Evolutionary conservation across 2,329 filamentous ascomycete species (phyloP), one percentile per base, ranked within the genome.

Genomic region (Allantophomopsis cytisporea): DNA sequence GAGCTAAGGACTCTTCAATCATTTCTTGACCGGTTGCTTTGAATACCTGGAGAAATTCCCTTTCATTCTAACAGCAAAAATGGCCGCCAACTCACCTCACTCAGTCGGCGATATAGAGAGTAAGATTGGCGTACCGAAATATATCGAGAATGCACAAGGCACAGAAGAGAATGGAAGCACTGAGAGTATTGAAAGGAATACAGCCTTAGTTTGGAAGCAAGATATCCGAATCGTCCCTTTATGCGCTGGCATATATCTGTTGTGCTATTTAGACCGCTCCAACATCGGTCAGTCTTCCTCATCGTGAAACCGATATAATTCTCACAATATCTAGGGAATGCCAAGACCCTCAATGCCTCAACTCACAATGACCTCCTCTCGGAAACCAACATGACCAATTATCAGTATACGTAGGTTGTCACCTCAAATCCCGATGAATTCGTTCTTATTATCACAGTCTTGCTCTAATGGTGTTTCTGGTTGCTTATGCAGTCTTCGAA

Each of bases 251-350:
- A 78, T 83, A 38, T 84, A 80, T 54, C 64, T 83, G 35, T 65
- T 83, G 16, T 79, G 73, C 56, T 82, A 78, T 53, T 66, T 83
- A 17, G 78, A 83, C 56, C 65, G 74, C 34, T 70, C 73, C 40
- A 83, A 83, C 55, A 82, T 83, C 41, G 76, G 76, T 63, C 41
- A 36, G 48, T 17, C 7, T 34, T 15, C 12, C 16, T 7, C 31
- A 23, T 20, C 20, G 35, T 14, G 15, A 18, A n/a, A 36, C 15
- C n/a, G n/a, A n/a, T 30, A 17, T 6, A 2, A 33, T 21, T 23
- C 15, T 21, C 7, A 20, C 18, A 5, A 18, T 20, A 4, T 51
- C 7, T 31, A 54, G 52, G 65, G 41, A 80, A 80, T 53, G 76
- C 77, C 33, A 76, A 73, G 55, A 72, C 81, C 18, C 63, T 83